Evolutionary conservation across 1,284 basidiomycete genomes (phyloP).

Genomic region (Mrakiaceae sp.): DNA sequence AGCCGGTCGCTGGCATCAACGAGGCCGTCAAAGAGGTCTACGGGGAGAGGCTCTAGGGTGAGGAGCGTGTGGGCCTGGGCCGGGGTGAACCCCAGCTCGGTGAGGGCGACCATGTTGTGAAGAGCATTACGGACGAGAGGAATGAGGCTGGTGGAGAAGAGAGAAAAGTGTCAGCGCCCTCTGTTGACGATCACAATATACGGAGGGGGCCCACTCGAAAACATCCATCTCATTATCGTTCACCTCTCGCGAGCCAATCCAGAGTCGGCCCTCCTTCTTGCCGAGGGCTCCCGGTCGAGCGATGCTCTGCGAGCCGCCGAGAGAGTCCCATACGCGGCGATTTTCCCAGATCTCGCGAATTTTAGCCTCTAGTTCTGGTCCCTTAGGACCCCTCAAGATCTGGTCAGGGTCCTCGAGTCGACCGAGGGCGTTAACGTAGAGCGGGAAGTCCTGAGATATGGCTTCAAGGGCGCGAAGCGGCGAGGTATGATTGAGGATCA

Average conservation of each 20-base stretch:
- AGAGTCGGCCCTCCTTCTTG: constrained; percentile 35
- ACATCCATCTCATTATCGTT: constrained; percentile 55
- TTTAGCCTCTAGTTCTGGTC: constrained; percentile 9
- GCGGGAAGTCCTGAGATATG: constrained; percentile 80
- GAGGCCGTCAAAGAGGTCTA: constrained; percentile 55
- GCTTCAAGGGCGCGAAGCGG: constrained; percentile 53
- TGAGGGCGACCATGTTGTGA: constrained; percentile 49
- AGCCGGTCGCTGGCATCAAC: constrained; percentile 78
- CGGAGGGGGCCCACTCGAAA: constrained; percentile 42
- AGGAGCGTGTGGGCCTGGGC: constrained; percentile 59
- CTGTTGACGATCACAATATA: neutral
- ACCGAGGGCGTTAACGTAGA: constrained; percentile 59
- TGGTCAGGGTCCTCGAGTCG: constrained; percentile 51
- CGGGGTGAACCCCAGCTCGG: constrained; percentile 49
- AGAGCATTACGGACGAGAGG: constrained; percentile 63
- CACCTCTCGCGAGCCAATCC: constrained; percentile 65
- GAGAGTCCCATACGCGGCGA: constrained; percentile 45
- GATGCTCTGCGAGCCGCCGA: constrained; percentile 21
- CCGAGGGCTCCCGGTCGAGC: constrained; percentile 9
- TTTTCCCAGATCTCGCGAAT: constrained; percentile 24
- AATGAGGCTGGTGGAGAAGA: constrained; percentile 43
- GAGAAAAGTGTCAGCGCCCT: neutral
- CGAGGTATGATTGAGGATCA: constrained; percentile 50
- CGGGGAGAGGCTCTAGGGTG: constrained; percentile 46
- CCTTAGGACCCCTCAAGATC: constrained; percentile 19